Conservation (phyloP, 2,329 filamentous ascomycete species). For the Nothophoma quercina region DNA sequence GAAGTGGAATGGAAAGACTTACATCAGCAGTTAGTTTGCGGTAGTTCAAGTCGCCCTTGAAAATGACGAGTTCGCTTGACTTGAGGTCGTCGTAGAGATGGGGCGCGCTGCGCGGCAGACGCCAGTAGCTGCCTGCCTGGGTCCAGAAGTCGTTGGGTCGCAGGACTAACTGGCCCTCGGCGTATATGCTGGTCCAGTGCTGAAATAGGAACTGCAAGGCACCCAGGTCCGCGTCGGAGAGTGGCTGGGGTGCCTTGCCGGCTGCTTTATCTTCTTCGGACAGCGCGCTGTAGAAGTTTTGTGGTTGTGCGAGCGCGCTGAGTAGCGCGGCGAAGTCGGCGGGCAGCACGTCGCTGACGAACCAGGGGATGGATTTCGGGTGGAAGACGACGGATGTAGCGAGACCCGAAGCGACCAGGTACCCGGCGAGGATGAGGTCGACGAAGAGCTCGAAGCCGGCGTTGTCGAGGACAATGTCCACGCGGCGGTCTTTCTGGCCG, state of each 20-base stretch:
- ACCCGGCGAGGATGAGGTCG: slow-evolving; percentile 90
- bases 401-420: slow-evolving; percentile 82
- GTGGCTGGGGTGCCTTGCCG: slow-evolving; percentile 64
- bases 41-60: slow-evolving; percentile 98
- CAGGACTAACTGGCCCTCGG: slow-evolving; percentile 82
- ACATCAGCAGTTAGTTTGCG: slow-evolving; percentile 91
- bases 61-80: slow-evolving; percentile 85
- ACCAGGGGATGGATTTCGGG: slow-evolving; percentile 96
- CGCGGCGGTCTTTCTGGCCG: slow-evolving; percentile 71
- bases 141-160: slow-evolving; percentile 94
- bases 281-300: slow-evolving; percentile 77
- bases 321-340: slow-evolving; percentile 85
- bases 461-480: slow-evolving; percentile 97
- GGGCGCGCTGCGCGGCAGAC: slow-evolving; percentile 73
- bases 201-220: slow-evolving; percentile 80
- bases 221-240: slow-evolving; percentile 71
- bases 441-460: slow-evolving; percentile 97
- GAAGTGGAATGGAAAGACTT: slow-evolving; percentile 49
- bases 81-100: slow-evolving; percentile 79
- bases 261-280: slow-evolving; percentile 69
- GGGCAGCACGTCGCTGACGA: slow-evolving; percentile 93
- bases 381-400: slow-evolving; percentile 89
- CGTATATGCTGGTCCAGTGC: slow-evolving; percentile 81
- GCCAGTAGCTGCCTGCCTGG: slow-evolving; percentile 85
- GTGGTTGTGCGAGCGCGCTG: slow-evolving; percentile 77